Percentiles rank a stretch among this genome's conserved stretches.
Evolutionary conservation across 2,329 filamentous ascomycete species (phyloP).

Genomic region (Ophiostoma tasmaniense): DNA sequence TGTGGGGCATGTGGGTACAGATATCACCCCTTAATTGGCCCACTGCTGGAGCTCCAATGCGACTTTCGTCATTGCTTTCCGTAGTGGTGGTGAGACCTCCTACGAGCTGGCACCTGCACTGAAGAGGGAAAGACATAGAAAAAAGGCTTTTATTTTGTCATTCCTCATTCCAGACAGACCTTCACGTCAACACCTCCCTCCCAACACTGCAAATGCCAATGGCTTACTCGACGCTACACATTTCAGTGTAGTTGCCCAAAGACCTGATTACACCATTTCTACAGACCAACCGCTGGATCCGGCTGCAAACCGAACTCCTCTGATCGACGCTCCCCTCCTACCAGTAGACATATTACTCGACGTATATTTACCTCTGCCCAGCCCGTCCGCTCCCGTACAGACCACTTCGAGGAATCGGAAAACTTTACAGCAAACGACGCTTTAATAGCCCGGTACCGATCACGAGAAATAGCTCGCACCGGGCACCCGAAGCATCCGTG

Average conservation of each 20-base stretch:
- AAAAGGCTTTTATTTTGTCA: not conserved
- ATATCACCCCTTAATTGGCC: not conserved
- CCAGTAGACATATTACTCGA: not conserved
- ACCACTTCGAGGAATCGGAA: not conserved
- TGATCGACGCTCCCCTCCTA: not conserved
- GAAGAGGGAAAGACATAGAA: not conserved
- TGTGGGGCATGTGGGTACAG: not conserved
- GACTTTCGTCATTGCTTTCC: constrained; percentile 7
- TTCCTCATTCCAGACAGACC: not conserved
- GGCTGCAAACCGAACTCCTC: not conserved
- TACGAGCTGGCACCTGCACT: not conserved
- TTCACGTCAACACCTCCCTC: not conserved
- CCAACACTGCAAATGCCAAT: not conserved
- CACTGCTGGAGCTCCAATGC: constrained; percentile 1
- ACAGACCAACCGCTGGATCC: not conserved
- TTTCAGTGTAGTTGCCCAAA: not conserved
- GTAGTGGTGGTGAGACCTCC: not conserved
- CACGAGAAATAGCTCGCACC: not conserved
- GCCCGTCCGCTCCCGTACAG: not conserved
- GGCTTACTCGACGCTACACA: not conserved
- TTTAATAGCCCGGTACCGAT: not conserved
- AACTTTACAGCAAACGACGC: not conserved
- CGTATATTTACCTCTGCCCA: not conserved
- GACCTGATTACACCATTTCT: not conserved
- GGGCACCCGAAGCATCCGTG: not conserved